These are phyloP conservation scores for Sugiyamaella lignohabitans DNA, from an alignment of 805 yeast genomes.

Conservation along the genomic window DNA sequence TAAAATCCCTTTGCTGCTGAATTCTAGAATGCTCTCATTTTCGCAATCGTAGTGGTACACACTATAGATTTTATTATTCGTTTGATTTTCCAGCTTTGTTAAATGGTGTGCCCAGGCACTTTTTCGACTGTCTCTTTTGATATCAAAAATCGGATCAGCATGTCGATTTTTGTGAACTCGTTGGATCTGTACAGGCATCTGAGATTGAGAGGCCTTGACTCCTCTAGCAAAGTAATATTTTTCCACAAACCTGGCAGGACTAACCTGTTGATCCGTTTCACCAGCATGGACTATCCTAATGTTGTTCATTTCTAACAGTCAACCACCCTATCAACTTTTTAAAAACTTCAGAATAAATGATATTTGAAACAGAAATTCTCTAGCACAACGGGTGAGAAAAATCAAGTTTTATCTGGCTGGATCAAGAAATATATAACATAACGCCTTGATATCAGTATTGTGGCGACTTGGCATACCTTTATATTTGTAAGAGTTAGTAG, in stretches of 20 bases:
- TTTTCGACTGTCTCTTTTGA: constrained; percentile 3
- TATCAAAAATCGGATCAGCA: constrained; percentile 17
- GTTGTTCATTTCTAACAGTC: too few relatives aligned
- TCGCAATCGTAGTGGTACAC: background rate
- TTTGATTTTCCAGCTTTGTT: background rate
- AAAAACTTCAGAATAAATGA: too few relatives aligned
- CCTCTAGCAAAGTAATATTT: constrained; percentile 9
- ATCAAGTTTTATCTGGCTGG: too few relatives aligned
- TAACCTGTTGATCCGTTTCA: background rate
- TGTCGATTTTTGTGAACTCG: constrained; percentile 10
- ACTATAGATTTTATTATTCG: background rate
- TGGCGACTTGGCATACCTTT: too few relatives aligned
- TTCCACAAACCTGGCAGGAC: constrained; percentile 1
- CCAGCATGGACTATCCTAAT: background rate
- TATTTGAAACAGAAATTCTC: too few relatives aligned
- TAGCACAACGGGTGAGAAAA: too few relatives aligned
- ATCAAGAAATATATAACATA: too few relatives aligned
- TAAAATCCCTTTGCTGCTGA: background rate
- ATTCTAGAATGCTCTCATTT: background rate
- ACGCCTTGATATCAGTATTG: too few relatives aligned
- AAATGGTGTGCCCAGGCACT: background rate
- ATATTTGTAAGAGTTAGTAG: too few relatives aligned
- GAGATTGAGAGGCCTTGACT: constrained; percentile 2
- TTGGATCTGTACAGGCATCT: constrained; percentile 16
- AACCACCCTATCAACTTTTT: too few relatives aligned